These are phyloP conservation scores for Phaeosphaeriaceae sp. DNA, from an alignment of 2,329 filamentous ascomycete genomes.

Conservation along the genomic window DNA sequence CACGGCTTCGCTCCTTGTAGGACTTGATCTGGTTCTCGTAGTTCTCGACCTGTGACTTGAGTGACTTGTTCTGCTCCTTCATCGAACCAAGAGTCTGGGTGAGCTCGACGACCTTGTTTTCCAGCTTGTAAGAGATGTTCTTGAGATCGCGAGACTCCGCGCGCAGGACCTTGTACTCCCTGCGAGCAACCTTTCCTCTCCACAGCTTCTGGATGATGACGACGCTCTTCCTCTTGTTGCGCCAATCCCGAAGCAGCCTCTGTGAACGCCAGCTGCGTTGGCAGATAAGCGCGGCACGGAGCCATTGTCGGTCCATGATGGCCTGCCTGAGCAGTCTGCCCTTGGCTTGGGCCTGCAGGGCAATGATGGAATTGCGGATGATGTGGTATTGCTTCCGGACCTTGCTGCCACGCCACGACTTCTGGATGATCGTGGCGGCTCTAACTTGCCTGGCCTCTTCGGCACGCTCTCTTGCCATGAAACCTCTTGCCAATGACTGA, in stretches of 20 bases:
- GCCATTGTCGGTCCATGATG: constrained; percentile 84
- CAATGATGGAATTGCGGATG: constrained; percentile 82
- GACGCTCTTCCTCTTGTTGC: constrained; percentile 87
- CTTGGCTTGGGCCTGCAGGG: constrained; percentile 89
- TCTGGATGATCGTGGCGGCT: constrained; percentile 92
- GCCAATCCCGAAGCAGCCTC: constrained; percentile 79
- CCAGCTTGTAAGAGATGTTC: constrained; percentile 98
- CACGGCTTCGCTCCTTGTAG: constrained; percentile 91
- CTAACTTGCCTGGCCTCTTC: constrained; percentile 83
- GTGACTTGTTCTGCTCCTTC: constrained; percentile 91
- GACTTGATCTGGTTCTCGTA: constrained; percentile 96
- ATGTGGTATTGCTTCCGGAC: constrained; percentile 80
- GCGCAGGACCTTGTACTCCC: constrained; percentile 86
- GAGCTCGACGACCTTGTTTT: constrained; percentile 99
- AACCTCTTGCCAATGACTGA: constrained; percentile 79
- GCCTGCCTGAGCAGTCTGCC: constrained; percentile 89
- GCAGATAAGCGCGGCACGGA: constrained; percentile 87
- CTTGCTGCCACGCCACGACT: constrained; percentile 92
- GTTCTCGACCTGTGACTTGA: constrained; percentile 88
- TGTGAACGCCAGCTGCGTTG: constrained; percentile 89
- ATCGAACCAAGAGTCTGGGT: constrained; percentile 91
- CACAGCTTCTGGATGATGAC: constrained; percentile 90
- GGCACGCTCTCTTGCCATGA: constrained; percentile 76
- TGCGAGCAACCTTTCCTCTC: constrained; percentile 82
- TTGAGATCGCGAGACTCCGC: constrained; percentile 98